Percentiles rank a stretch among this genome's conserved stretches.
phyloP scores from a whole-genome alignment of 306 rosid genomes.

The Prosopis cineraria region DNA sequence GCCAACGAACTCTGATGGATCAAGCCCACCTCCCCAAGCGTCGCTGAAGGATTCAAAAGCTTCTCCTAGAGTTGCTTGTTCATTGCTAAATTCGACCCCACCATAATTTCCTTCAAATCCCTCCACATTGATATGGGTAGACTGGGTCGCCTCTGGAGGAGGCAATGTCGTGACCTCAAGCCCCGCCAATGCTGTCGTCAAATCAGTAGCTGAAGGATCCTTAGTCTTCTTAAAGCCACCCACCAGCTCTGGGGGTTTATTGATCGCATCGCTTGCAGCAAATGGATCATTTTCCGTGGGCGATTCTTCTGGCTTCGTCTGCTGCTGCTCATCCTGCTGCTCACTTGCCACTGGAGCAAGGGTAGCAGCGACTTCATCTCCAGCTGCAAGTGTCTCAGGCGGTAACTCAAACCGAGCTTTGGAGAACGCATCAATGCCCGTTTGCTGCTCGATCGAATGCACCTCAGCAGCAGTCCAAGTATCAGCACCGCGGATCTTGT shows the following conservation, averaged over 20 bases:
- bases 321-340: constrained; percentile 55
- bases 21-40: constrained; percentile 98
- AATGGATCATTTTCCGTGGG: constrained; percentile 78
- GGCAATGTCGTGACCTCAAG: constrained; percentile 89
- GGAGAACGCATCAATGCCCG: constrained; percentile 62
- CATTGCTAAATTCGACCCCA: constrained; percentile 85
- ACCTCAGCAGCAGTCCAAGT: constrained; percentile 57
- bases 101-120: constrained; percentile 98
- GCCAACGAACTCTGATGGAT: constrained; percentile 83
- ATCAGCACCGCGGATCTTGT: constrained; percentile 90
- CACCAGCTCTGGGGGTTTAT: constrained; percentile 76
- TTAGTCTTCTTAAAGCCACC: constrained; percentile 82
- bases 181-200: constrained; percentile 74
- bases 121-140: constrained; percentile 84
- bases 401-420: constrained; percentile 67
- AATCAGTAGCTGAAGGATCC: constrained; percentile 80
- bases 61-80: constrained; percentile 77
- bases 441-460: constrained; percentile 72
- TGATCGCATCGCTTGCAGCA: constrained; percentile 88
- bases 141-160: constrained; percentile 90
- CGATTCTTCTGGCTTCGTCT: constrained; percentile 56
- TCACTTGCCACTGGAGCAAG: constrained; percentile 54
- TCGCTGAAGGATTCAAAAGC: constrained; percentile 88
- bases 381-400: constrained; percentile 76
- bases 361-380: constrained; percentile 66